These are phyloP conservation scores for Iberis amara DNA, from an alignment of 441 rosid species.

Conservation along the genomic window DNA sequence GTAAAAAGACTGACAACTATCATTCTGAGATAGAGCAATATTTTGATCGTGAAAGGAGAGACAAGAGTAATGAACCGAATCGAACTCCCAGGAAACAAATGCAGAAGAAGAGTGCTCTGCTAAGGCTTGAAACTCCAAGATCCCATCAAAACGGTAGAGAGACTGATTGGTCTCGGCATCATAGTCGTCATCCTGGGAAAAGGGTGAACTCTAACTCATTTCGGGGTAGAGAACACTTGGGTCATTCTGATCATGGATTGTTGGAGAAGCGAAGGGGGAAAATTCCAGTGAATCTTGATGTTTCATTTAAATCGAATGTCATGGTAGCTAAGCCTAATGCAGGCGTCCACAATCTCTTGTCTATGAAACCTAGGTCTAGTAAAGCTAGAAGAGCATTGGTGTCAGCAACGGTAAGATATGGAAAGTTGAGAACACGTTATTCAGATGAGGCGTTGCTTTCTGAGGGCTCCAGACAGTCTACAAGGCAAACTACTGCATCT, in stretches of 20 bases:
- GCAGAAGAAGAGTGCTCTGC: conserved; percentile 79
- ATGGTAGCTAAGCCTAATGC: conserved; percentile 69
- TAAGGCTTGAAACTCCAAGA: conserved; percentile 65
- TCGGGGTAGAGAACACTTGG: conserved; percentile 47
- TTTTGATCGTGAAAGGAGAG: conserved; percentile 47
- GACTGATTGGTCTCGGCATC: conserved; percentile 38
- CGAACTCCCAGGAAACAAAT: conserved; percentile 52
- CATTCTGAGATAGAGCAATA: conserved; percentile 39
- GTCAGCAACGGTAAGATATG: conserved; percentile 30
- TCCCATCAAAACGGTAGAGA: conserved; percentile 48
- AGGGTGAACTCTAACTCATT: conserved; percentile 36
- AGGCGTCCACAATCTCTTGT: conserved; percentile 29
- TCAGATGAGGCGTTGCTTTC: conserved; percentile 30
- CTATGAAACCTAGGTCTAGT: conserved; percentile 42
- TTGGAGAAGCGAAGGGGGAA: conserved; percentile 45
- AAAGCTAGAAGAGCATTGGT: conserved; percentile 43
- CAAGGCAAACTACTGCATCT: conserved; percentile 31
- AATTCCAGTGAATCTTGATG: conserved; percentile 71
- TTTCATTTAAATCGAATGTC: conserved; percentile 73
- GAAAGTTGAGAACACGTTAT: conserved; percentile 26
- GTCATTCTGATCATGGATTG: conserved; percentile 32
- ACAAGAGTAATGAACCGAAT: conserved; percentile 41
- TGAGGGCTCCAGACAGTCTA: conserved; percentile 34
- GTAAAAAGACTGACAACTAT: conserved; percentile 39
- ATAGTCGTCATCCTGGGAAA: conserved; percentile 35